phyloP scores from a whole-genome alignment of 139 green algal species.

The Nannochloris sp. region DNA sequence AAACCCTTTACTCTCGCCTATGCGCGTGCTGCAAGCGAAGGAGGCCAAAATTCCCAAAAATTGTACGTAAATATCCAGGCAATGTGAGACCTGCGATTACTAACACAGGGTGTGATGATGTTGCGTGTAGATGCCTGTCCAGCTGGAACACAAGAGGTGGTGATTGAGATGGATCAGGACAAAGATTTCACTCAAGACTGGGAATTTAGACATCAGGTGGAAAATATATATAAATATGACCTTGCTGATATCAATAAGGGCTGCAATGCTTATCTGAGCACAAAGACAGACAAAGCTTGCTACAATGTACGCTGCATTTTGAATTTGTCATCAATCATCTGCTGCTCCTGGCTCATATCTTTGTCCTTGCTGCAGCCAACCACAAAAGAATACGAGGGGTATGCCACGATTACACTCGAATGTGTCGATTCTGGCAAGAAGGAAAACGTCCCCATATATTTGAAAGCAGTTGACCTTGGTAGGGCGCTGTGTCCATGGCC shows the following conservation, averaged over 20 bases:
- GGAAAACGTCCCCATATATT: neutral
- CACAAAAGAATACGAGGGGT: neutral
- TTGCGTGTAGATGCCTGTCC: neutral
- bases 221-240: constrained; percentile 3
- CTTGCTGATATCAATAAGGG: neutral
- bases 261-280: constrained; percentile 3
- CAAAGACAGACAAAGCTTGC: neutral
- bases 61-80: neutral
- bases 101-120: neutral
- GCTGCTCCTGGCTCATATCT: neutral
- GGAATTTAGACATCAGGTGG: neutral
- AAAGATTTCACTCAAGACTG: constrained; percentile 5
- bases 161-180: neutral
- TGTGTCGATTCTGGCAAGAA: neutral
- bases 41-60: neutral
- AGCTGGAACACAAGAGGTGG: neutral
- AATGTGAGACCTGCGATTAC: neutral
- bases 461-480: neutral
- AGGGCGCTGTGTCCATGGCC: neutral
- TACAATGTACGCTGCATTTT: neutral
- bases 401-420: neutral
- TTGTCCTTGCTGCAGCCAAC: neutral
- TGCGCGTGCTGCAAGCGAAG: neutral
- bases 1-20: neutral
- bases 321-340: too few relatives aligned